Percentiles rank a stretch among this genome's conserved stretches.
Evolutionary conservation across 2,329 filamentous ascomycete genomes (phyloP).

Genomic region (Exophiala sp.): DNA sequence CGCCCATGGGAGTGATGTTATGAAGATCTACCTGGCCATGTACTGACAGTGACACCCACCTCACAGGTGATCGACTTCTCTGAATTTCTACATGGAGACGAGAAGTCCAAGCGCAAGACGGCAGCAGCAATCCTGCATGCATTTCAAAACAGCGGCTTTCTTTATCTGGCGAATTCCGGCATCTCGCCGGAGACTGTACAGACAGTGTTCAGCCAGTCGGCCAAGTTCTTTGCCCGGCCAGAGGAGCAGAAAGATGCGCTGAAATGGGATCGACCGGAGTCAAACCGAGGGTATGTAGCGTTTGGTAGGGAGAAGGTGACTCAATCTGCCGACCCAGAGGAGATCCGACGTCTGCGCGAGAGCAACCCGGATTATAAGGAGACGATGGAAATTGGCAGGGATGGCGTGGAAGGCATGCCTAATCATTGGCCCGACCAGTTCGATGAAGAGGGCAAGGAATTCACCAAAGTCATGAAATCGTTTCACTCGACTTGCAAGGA

Average conservation of each 20-base stretch:
- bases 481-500: conserved; percentile 69
- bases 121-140: conserved; percentile 68
- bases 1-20: no score
- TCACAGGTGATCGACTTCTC: conserved; percentile 70
- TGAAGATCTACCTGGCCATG: no score
- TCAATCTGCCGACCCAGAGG: conserved; percentile 46
- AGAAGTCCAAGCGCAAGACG: conserved; percentile 52
- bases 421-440: conserved; percentile 67
- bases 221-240: conserved; percentile 63
- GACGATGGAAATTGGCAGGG: conserved; percentile 55
- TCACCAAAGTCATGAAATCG: conserved; percentile 64
- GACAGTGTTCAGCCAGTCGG: conserved; percentile 60
- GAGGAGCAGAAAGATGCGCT: conserved; percentile 58
- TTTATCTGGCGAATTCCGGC: conserved; percentile 76
- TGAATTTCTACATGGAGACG: conserved; percentile 56
- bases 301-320: conserved; percentile 64
- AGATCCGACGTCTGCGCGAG: conserved; percentile 53
- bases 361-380: conserved; percentile 51
- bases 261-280: conserved; percentile 63
- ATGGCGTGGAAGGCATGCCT: conserved; percentile 55
- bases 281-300: conserved; percentile 67
- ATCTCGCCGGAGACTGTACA: conserved; percentile 56
- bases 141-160: conserved; percentile 80
- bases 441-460: conserved; percentile 50
- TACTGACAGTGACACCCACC: no score